Base-by-base conservation (phyloP, 306 rosid genomes). In the Albizia julibrissin region DNA sequence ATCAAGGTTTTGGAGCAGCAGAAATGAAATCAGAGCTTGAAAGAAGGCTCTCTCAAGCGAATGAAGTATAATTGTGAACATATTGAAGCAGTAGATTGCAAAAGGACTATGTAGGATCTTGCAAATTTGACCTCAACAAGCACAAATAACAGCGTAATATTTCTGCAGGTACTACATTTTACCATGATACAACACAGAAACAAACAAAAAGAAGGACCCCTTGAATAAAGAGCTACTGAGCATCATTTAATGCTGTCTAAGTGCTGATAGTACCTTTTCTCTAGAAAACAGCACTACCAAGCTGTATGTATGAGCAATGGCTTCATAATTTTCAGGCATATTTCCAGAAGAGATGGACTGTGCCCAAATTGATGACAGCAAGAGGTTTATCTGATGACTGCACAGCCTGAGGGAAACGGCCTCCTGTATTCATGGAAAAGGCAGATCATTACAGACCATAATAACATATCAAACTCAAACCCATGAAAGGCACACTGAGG, bases 251-350 rank as follows among this genome's bases (percentile, higher is more conserved):
- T 54, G 79, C 44, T 76, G 62, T 62, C 29, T 33, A 77, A 54
- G 70, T 83, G 39, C 26, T 44, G 44, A 74, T 76, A 81, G 77
- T 88, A 93, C 99, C 99, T 93, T 96, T 29, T 91, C 86, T 80
- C 88, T 85, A 81, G 98, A 93, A 87, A 91, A 90, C 85, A 93
- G 87, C 87, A 91, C 77, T 77, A 92, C 87, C 79, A 96, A 89
- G 87, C 94, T 86, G 86, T 92, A 91, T 15, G 98, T 90, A 80
- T 88, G 90, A 78, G 99, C 87, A 70, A 96, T 91, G 84, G 92
- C 99, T 96, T 92, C 99, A 85, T 93, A 96, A 82, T 91, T 93
- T 85, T 80, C 92, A 43, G 99, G 98, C 85, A 85, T 73, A 87
- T 96, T 96, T 76, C 81, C 87, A 62, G 98, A 91, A 80, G 94